Base-by-base conservation (phyloP, 768 basidiomycete genomes). In the Auricularia sp. region DNA sequence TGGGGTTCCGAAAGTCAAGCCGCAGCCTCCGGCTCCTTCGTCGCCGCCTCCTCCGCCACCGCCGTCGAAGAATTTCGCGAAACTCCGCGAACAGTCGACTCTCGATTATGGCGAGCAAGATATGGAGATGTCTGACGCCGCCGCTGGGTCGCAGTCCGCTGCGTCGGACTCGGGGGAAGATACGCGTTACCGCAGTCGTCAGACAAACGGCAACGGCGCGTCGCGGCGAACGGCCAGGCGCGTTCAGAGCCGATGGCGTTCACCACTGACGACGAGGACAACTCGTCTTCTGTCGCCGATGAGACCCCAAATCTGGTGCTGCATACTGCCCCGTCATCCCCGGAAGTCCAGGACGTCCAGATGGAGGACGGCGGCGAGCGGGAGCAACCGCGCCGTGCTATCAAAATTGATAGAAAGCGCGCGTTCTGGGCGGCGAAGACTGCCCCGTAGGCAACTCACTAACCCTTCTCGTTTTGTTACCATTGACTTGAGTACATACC, bases 1-100 rank as follows among this genome's bases (percentile, higher is more conserved):
- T 12, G 83, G 81, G 3, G 74, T 86, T 34, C 61, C 67, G 23
- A 69, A 72, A 61, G 74, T 75, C 8, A 62, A 64, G 47, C 23
- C n/a, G 10, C n/a, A 8, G 54, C 54, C 54, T 10, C 54, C 21
- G 10, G 14, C 54, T 56, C 54, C 23, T 59, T 10, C 34, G 56
- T 18, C 56, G 34, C 4, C 23, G 34, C 23, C 6, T 10, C 12
- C 21, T 7, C 23, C 56, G 23, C 21, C 21, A 29, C 12, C 21
- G 1, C 23, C 56, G 23, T 7, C 21, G 10, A 23, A 14, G 11
- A 29, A 59, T 18, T 10, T 59, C 18, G 5, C 56, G 8, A 6
- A 18, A 4, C 56, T 59, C 7, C 56, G 56, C 14, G 56, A 14
- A 6, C 56, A 59, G 56, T 8, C 56, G 56, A 59, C 29, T 6